Percentiles rank a stretch among this genome's conserved stretches.
Evolutionary conservation across 257 asterid genomes (phyloP).

Genomic region (Rubia yunnanensis): DNA sequence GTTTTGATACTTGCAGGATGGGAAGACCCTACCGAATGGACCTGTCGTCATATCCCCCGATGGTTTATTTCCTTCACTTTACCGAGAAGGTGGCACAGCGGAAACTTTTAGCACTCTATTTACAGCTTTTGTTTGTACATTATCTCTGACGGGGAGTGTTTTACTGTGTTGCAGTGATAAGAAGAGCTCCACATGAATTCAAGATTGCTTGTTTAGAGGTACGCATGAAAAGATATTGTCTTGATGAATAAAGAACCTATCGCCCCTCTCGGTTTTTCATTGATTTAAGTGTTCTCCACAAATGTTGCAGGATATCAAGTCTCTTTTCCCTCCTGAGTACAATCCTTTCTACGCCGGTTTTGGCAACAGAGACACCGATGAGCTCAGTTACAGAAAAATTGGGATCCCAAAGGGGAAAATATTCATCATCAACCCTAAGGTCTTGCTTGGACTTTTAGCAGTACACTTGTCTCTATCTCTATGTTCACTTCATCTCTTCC

Average conservation of each 20-base stretch:
- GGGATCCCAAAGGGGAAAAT: constrained; percentile 99
- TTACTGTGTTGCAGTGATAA: constrained; percentile 53
- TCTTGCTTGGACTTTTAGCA: constrained; percentile 11
- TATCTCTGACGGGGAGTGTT: constrained; percentile 9
- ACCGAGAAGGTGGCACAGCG: constrained; percentile 68
- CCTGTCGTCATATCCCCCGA: constrained; percentile 99
- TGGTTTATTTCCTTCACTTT: constrained; percentile 89
- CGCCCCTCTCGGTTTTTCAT: background rate
- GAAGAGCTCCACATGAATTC: constrained; percentile 99
- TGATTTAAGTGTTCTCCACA: background rate
- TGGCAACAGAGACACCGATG: constrained; percentile 97
- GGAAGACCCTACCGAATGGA: constrained; percentile 88
- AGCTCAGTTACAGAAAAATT: constrained; percentile 93
- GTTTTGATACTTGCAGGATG: constrained; percentile 54
- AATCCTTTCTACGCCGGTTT: constrained; percentile 98
- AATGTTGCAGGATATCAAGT: constrained; percentile 79
- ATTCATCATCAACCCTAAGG: constrained; percentile 97
- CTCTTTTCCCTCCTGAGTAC: constrained; percentile 89
- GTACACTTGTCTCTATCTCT: background rate
- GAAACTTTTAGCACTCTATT: constrained; percentile 1
- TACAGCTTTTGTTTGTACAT: background rate
- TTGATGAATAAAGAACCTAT: background rate
- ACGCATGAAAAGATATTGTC: background rate
- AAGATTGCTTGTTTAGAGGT: constrained; percentile 99
- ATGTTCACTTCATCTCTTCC: background rate